phyloP scores from a whole-genome alignment of 208 protist genomes.

The Leishmania tropica region DNA sequence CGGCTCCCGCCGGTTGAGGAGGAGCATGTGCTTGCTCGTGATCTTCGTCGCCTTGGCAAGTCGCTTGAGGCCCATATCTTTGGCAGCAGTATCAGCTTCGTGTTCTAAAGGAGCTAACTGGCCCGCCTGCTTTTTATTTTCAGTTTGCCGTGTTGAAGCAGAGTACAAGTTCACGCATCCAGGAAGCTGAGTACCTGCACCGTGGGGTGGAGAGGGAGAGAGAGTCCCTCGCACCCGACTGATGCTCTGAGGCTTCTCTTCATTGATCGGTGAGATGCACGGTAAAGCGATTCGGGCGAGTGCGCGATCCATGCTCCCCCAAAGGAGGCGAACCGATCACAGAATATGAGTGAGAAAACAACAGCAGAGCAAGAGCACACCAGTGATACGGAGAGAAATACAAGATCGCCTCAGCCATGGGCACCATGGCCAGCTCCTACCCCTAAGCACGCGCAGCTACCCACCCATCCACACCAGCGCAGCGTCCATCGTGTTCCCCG shows the following conservation, averaged over 20 bases:
- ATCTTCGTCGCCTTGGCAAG: conserved; percentile 53
- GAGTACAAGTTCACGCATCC: not conserved
- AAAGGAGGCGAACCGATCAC: not conserved
- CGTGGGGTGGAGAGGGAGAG: not conserved
- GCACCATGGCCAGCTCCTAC: no score
- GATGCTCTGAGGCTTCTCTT: not conserved
- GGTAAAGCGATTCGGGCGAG: not conserved
- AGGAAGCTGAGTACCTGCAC: not conserved
- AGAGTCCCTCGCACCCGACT: no score
- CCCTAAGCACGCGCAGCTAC: not conserved
- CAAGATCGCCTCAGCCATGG: not conserved
- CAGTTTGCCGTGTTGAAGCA: not conserved
- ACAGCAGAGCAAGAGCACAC: not conserved
- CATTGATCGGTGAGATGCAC: not conserved
- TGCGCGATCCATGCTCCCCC: no score
- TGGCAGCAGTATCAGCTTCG: not conserved
- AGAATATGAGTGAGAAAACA: not conserved
- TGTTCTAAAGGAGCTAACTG: not conserved
- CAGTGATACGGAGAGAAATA: not conserved
- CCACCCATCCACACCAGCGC: not conserved
- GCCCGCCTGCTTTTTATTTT: no score
- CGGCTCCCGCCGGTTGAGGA: conserved; percentile 40
- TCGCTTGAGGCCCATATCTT: conserved; percentile 32
- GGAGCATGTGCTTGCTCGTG: conserved; percentile 46
- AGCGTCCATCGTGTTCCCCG: not conserved